Evolutionary conservation across 495 filamentous ascomycete species (phyloP), one percentile per base, ranked within the genome.

Genomic region (Hyaloscypha hepaticicola): DNA sequence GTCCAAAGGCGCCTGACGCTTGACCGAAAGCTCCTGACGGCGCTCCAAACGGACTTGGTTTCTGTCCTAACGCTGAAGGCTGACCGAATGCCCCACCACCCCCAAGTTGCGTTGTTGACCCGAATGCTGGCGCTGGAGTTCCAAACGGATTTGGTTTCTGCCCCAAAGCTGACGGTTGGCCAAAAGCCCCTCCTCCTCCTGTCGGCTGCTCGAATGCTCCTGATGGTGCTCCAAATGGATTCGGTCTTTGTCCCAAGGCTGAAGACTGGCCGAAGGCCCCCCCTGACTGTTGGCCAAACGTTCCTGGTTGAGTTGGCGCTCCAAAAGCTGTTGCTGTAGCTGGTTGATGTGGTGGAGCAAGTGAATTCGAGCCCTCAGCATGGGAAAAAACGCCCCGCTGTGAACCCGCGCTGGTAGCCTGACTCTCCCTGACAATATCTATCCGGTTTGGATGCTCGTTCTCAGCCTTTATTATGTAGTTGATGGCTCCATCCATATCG

Each of bases 381-480:
- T 12, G 56, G 9, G 41, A 19, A 33, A 24, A 24, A 24, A 31
- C 27, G 19, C 33, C 19, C 22, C 59, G 34, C 24, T 63, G 34
- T 16, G 41, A 21, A 12, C 52, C 34, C 5, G 55, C 38, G n/a
- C 38, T 49, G 11, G 29, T 22, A 25, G 22, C 58, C 26, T 49
- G 59, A 28, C 25, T 61, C 55, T 77, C 78, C 51, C 83, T 80
- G 69, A 78, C 83, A 14, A 93, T 87, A 69, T 96, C 93, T 57
- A 85, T 78, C 16, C 92, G 85, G 69, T 96, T 96, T 0, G 90
- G 91, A 70, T 94, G 93, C 52, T 87, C 83, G 45, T 92, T 87
- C 33, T 73, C 82, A 22, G 83, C 88, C 19, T 86, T 83, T 14
- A 87, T 71, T 25, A 96, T 75, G 71, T 89, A 96, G 52, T 88